phyloP scores from a whole-genome alignment of 805 yeast species.

The Starmerella stellata region DNA sequence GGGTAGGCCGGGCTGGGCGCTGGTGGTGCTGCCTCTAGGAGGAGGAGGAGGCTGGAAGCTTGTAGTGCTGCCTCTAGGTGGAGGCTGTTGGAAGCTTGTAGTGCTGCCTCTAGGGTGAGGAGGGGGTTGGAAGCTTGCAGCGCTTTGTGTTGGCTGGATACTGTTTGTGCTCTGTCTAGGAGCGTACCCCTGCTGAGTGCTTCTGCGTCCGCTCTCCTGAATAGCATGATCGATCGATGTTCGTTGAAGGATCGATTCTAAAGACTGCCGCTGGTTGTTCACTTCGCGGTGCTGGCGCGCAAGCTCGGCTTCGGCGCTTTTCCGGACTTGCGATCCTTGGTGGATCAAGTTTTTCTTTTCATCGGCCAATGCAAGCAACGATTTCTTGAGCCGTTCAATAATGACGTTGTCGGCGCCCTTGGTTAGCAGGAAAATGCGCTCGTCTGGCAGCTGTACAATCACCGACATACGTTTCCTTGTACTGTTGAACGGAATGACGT shows the following conservation, averaged over 20 bases:
- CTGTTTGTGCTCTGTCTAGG: not conserved
- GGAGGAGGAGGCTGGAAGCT: too few relatives aligned
- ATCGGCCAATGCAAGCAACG: constrained; percentile 37
- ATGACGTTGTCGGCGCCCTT: constrained; percentile 94
- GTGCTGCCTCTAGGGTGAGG: not conserved
- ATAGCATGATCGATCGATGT: constrained; percentile 12
- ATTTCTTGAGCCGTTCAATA: constrained; percentile 41
- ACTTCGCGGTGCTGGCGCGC: constrained; percentile 10
- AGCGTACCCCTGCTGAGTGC: constrained; percentile 7
- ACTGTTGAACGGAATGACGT: constrained; percentile 71
- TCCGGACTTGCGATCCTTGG: constrained; percentile 40
- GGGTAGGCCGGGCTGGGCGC: not conserved
- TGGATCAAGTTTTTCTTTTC: constrained; percentile 49
- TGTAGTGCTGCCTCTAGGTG: too few relatives aligned
- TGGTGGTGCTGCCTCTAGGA: not conserved
- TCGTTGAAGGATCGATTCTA: constrained; percentile 10
- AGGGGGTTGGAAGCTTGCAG: too few relatives aligned
- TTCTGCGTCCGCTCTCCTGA: constrained; percentile 16
- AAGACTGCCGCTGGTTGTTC: not conserved
- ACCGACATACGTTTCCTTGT: constrained; percentile 87
- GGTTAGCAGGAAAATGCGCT: constrained; percentile 56
- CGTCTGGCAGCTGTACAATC: constrained; percentile 60
- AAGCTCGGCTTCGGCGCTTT: constrained; percentile 47
- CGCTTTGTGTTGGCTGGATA: too few relatives aligned
- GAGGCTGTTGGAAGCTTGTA: too few relatives aligned